phyloP scores from a whole-genome alignment of 2,329 filamentous ascomycete species.

The Pseudocercospora fijiensis region DNA sequence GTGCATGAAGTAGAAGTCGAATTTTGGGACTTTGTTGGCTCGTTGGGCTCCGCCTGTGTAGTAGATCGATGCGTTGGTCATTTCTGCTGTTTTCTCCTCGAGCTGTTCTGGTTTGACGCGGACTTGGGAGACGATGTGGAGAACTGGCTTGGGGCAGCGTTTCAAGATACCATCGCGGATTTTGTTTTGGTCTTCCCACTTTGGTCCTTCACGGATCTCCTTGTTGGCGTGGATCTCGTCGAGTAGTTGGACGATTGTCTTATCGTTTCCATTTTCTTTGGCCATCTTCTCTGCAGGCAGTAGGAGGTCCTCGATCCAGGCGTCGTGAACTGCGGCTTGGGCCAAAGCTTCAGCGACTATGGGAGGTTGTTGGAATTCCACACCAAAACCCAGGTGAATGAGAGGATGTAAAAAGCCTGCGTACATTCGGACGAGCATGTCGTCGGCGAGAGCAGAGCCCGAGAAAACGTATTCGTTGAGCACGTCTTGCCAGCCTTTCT shows the following conservation, averaged over 20 bases:
- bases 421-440: constrained; percentile 68
- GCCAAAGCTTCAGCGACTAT: constrained; percentile 79
- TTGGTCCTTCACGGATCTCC: constrained; percentile 56
- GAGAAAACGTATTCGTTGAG: constrained; percentile 69
- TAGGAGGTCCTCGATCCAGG: constrained; percentile 58
- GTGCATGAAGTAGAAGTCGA: constrained; percentile 78
- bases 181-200: constrained; percentile 59
- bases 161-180: constrained; percentile 68
- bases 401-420: constrained; percentile 73
- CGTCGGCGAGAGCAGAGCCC: constrained; percentile 63
- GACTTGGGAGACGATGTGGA: constrained; percentile 59
- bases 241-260: constrained; percentile 59
- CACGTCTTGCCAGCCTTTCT: constrained; percentile 60
- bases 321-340: constrained; percentile 68
- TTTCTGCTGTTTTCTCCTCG: constrained; percentile 59
- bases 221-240: constrained; percentile 58
- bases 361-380: constrained; percentile 79
- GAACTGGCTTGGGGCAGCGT: constrained; percentile 61
- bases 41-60: constrained; percentile 63
- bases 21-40: constrained; percentile 64
- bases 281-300: constrained; percentile 53
- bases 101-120: constrained; percentile 54
- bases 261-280: constrained; percentile 32
- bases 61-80: constrained; percentile 66
- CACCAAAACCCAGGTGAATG: constrained; percentile 77